phyloP scores from a whole-genome alignment of 805 yeast species.

The Candida maesae region DNA sequence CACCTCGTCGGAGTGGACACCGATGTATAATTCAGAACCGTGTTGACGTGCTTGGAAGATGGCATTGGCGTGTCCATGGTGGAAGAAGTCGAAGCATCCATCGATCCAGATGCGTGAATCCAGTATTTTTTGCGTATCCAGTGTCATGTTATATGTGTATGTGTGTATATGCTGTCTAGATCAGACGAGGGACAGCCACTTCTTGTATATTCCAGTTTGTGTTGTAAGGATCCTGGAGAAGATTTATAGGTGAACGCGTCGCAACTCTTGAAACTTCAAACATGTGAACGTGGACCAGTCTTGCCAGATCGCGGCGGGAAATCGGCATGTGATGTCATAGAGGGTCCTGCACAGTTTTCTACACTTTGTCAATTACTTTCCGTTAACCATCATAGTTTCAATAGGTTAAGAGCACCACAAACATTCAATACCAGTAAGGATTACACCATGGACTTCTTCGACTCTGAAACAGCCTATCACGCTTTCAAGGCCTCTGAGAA shows the following conservation, averaged over 20 bases:
- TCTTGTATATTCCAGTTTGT: too few relatives aligned
- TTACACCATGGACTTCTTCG: neutral
- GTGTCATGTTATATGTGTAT: neutral
- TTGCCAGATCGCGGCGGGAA: too few relatives aligned
- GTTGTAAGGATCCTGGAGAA: too few relatives aligned
- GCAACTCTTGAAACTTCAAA: too few relatives aligned
- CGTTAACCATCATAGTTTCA: too few relatives aligned
- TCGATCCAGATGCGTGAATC: conserved; percentile 77
- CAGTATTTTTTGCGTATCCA: neutral
- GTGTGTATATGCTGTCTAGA: too few relatives aligned
- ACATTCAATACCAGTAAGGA: neutral
- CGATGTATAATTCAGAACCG: conserved; percentile 74
- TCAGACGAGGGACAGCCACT: too few relatives aligned
- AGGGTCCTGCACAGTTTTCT: too few relatives aligned
- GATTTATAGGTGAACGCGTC: neutral
- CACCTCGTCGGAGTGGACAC: conserved; percentile 90
- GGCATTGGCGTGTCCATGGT: conserved; percentile 98
- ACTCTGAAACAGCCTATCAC: neutral
- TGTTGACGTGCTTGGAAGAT: conserved; percentile 86
- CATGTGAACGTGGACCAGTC: neutral
- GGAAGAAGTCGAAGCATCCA: conserved; percentile 97
- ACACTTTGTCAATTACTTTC: too few relatives aligned
- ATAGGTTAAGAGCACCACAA: neutral
- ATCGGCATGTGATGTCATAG: neutral
- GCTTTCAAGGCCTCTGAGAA: conserved; percentile 1